Evolutionary conservation across 345 rosid genomes (phyloP).

Genomic region (Bruguiera gymnorhiza): DNA sequence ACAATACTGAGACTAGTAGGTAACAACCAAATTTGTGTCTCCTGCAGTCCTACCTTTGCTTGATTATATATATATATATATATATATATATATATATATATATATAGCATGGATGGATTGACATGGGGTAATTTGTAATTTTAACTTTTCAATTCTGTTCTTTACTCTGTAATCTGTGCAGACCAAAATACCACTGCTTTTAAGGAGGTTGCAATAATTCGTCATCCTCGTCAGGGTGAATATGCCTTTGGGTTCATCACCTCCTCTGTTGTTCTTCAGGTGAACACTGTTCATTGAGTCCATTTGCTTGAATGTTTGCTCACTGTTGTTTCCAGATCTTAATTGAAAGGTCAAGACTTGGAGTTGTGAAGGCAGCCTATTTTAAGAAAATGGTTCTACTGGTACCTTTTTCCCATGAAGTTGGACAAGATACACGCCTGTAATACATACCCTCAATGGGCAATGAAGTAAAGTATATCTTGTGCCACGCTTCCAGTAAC

Average conservation of each 20-base stretch:
- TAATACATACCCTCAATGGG: no score
- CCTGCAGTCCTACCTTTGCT: neutral
- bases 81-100: neutral
- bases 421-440: no score
- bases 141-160: neutral
- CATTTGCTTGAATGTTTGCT: slow-evolving; percentile 3
- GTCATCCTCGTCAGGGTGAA: slow-evolving; percentile 86
- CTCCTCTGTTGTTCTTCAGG: slow-evolving; percentile 77
- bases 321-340: neutral
- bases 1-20: no score
- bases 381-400: no score
- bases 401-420: no score
- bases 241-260: slow-evolving; percentile 91
- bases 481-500: no score
- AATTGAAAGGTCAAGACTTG: neutral
- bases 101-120: neutral
- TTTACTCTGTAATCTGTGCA: slow-evolving; percentile 23
- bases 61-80: neutral
- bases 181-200: slow-evolving; percentile 78
- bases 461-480: no score
- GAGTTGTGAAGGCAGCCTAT: no score
- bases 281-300: slow-evolving; percentile 20
- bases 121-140: neutral
- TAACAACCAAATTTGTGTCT: no score
- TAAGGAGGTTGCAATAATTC: slow-evolving; percentile 82